Evolutionary conservation across 768 basidiomycete genomes (phyloP).

Genomic region (Hygrophoropsis aurantiaca): DNA sequence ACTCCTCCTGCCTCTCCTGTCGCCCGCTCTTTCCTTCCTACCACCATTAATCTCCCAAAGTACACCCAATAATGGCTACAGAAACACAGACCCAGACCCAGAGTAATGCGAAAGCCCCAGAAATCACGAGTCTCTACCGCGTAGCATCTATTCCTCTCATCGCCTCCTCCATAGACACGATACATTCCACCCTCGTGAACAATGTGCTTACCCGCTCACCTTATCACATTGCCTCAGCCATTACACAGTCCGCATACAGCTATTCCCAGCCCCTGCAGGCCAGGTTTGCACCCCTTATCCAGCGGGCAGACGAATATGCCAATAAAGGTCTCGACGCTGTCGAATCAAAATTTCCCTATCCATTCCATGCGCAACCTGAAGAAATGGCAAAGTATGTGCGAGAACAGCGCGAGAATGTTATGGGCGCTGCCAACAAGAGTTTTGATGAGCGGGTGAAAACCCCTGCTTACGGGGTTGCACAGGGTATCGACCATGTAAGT

Average conservation of each 20-base stretch:
- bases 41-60: neutral
- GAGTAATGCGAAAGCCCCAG: constrained; percentile 36
- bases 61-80: constrained; percentile 34
- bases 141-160: constrained; percentile 76
- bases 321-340: constrained; percentile 77
- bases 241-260: constrained; percentile 60
- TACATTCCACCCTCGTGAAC: constrained; percentile 57
- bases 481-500: constrained; percentile 71
- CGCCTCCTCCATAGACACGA: constrained; percentile 57
- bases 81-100: constrained; percentile 28
- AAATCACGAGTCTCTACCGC: constrained; percentile 60
- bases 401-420: constrained; percentile 53
- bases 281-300: constrained; percentile 64
- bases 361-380: constrained; percentile 73
- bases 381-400: constrained; percentile 65
- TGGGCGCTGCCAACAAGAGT: constrained; percentile 55
- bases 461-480: constrained; percentile 61
- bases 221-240: constrained; percentile 61
- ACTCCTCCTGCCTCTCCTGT: neutral
- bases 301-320: constrained; percentile 61
- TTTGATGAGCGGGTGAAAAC: constrained; percentile 65
- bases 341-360: constrained; percentile 70
- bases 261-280: constrained; percentile 65
- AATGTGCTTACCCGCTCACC: constrained; percentile 64
- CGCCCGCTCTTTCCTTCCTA: neutral